Evolutionary conservation across 441 rosid species (phyloP).

Genomic region (Gossypium davidsonii): DNA sequence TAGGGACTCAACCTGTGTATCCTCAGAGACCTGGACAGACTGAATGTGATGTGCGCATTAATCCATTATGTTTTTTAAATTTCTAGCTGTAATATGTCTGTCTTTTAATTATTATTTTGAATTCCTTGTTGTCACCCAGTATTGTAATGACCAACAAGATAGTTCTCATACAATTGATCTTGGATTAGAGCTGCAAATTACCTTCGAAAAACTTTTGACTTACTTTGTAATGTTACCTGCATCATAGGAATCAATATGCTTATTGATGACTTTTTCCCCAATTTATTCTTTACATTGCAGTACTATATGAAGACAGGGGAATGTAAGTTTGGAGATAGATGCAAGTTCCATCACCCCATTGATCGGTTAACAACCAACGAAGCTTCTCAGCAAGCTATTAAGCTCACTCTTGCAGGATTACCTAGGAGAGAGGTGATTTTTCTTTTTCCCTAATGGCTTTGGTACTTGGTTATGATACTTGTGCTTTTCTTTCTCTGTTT

Average conservation of each 20-base stretch:
- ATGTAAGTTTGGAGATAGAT: constrained; percentile 77
- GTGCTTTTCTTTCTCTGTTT: neutral
- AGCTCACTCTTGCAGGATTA: constrained; percentile 89
- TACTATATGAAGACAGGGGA: constrained; percentile 89
- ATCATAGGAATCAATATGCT: neutral
- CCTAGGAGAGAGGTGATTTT: constrained; percentile 90
- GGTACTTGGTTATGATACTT: neutral
- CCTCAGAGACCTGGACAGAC: constrained; percentile 87
- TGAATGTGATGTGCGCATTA: constrained; percentile 80
- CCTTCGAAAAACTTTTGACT: neutral
- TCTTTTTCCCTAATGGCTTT: neutral
- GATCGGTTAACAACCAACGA: constrained; percentile 46
- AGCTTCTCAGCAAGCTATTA: constrained; percentile 39
- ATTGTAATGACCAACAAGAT: neutral
- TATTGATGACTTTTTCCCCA: constrained; percentile 6
- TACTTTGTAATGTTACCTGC: constrained; percentile 7
- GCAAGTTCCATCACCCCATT: constrained; percentile 81
- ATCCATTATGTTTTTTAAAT: neutral
- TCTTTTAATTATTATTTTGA: neutral
- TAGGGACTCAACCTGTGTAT: constrained; percentile 38
- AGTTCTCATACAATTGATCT: neutral
- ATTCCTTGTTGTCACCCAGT: neutral
- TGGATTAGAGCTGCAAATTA: neutral
- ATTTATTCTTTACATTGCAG: constrained; percentile 34
- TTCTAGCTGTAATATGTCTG: neutral